A percentile compares a stretch with the other conserved stretches of the same genome.
These are phyloP conservation scores for Pestalotiopsis sp. DNA, from an alignment of 2,329 filamentous ascomycete genomes.

Conservation along the genomic window DNA sequence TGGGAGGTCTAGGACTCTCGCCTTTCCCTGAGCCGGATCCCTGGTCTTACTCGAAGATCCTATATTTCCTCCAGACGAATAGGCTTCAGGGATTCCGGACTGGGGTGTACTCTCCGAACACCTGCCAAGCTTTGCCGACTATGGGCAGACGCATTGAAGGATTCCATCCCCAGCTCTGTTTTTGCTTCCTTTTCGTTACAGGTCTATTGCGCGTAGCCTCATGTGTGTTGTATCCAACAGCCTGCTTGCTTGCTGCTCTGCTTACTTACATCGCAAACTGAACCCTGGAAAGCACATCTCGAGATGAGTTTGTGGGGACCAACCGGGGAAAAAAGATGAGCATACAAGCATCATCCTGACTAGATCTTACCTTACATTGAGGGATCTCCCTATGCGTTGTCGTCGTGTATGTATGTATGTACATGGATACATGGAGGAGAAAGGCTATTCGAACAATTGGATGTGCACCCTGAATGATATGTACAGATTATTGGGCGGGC, in stretches of 20 bases:
- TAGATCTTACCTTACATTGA: background rate
- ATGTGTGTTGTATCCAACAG: background rate
- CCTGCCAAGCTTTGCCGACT: background rate
- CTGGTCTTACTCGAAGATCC: conserved; percentile 11
- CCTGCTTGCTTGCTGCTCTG: background rate
- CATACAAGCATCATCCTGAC: background rate
- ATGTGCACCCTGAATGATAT: background rate
- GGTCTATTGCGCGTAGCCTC: background rate
- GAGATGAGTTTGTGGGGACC: background rate
- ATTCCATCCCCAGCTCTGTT: background rate
- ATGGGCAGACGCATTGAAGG: background rate
- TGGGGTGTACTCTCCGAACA: background rate
- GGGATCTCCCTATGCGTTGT: background rate
- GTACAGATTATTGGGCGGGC: background rate
- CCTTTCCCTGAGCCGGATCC: background rate
- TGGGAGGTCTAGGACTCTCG: background rate
- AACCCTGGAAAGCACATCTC: background rate
- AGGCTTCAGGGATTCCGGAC: background rate
- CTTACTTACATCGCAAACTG: background rate
- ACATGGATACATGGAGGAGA: background rate
- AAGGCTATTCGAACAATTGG: background rate
- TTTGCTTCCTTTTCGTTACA: background rate
- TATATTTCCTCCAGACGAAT: conserved; percentile 2
- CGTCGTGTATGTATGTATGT: background rate
- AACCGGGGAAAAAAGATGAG: background rate